These are phyloP conservation scores for Diutina neorugosa DNA, from an alignment of 1,139 yeast species.

Conservation along the genomic window DNA sequence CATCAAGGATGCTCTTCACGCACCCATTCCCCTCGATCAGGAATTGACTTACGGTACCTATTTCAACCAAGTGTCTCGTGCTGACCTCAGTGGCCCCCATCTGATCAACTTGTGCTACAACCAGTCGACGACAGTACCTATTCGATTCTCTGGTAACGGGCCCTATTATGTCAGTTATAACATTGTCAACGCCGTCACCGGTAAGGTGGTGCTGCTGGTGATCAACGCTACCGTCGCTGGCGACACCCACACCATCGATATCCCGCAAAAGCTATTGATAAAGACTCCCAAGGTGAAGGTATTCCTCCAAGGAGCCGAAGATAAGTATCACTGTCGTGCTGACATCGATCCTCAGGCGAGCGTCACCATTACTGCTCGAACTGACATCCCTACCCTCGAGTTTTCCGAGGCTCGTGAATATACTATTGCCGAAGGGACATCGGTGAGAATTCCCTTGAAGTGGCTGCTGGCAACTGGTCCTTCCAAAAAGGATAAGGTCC, in stretches of 20 bases:
- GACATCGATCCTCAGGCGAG: constrained; percentile 13
- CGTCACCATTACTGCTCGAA: constrained; percentile 15
- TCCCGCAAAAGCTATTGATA: constrained; percentile 35
- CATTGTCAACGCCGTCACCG: constrained; percentile 25
- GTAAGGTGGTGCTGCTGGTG: constrained; percentile 33
- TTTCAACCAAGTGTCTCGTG: constrained; percentile 34
- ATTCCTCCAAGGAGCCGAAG: constrained; percentile 51
- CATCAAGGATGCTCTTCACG: constrained; percentile 44
- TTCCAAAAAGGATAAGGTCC: constrained; percentile 15
- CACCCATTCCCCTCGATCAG: constrained; percentile 23
- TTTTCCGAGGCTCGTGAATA: constrained; percentile 5
- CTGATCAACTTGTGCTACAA: constrained; percentile 28
- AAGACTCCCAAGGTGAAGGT: constrained; percentile 62
- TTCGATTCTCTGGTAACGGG: constrained; percentile 59
- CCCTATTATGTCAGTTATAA: constrained; percentile 62
- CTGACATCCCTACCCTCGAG: constrained; percentile 23
- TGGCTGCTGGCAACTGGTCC: constrained; percentile 20
- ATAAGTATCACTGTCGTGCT: constrained; percentile 64
- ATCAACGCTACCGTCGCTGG: constrained; percentile 29
- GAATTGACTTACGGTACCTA: constrained; percentile 38
- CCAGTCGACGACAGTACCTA: constrained; percentile 29
- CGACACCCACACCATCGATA: constrained; percentile 25
- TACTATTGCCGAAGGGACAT: constrained; percentile 50
- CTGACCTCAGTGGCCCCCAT: constrained; percentile 8
- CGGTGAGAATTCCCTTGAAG: constrained; percentile 45